These are phyloP conservation scores for Camellia oleifera DNA, from an alignment of 179 eudicot species.

Conservation along the genomic window DNA sequence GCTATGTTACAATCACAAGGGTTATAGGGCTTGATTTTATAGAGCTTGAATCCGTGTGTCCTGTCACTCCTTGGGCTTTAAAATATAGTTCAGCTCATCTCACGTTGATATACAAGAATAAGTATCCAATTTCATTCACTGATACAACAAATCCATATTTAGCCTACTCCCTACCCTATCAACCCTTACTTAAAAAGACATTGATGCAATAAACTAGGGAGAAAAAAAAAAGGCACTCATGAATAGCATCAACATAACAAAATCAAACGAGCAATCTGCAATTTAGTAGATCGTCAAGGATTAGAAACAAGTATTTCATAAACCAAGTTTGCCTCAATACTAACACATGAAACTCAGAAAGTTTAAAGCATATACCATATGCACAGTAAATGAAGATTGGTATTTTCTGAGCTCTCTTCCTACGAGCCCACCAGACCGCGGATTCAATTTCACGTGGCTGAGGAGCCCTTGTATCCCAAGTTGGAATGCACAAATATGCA, in stretches of 20 bases:
- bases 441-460: slow-evolving; percentile 64
- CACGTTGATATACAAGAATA: too few species aligned
- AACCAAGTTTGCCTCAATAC: background rate
- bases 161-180: too few species aligned
- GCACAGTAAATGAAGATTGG: slow-evolving; percentile 88
- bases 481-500: slow-evolving; percentile 76
- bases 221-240: too few species aligned
- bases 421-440: slow-evolving; percentile 87
- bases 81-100: too few species aligned
- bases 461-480: slow-evolving; percentile 86
- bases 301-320: background rate
- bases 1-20: background rate
- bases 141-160: too few species aligned
- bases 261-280: too few species aligned
- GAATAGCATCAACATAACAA: too few species aligned
- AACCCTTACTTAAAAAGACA: too few species aligned
- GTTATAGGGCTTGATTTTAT: background rate
- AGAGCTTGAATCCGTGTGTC: background rate
- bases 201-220: too few species aligned
- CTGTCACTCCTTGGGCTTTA: too few species aligned
- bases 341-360: background rate
- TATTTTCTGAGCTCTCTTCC: slow-evolving; percentile 60
- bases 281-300: too few species aligned
- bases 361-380: slow-evolving; percentile 61
- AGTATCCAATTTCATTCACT: too few species aligned